These are phyloP conservation scores for Apiotrichum gracile DNA, from an alignment of 1,284 basidiomycete genomes.

Conservation along the genomic window DNA sequence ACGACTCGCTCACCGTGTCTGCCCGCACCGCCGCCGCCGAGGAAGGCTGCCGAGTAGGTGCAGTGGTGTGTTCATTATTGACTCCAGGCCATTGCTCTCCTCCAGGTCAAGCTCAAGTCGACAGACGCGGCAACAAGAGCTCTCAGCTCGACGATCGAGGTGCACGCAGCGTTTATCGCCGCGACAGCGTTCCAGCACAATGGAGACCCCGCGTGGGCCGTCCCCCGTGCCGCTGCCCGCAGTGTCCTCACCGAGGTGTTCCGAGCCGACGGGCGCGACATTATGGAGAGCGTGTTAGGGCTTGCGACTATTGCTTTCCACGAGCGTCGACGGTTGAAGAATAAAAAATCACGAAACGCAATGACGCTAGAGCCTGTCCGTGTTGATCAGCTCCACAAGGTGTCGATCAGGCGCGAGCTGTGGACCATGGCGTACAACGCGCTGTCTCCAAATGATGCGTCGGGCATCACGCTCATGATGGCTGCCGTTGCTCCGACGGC, in stretches of 20 bases:
- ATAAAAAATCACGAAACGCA: slow-evolving; percentile 8
- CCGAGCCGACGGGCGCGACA: slow-evolving; percentile 35
- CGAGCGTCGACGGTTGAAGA: slow-evolving; percentile 22
- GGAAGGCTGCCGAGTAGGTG: slow-evolving; percentile 58
- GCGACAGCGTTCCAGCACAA: slow-evolving; percentile 55
- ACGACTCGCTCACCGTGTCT: slow-evolving; percentile 57
- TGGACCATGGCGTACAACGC: slow-evolving; percentile 65
- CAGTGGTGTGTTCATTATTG: neutral
- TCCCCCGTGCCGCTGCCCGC: slow-evolving; percentile 36
- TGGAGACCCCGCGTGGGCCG: slow-evolving; percentile 5
- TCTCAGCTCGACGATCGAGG: slow-evolving; percentile 35
- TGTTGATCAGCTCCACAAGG: slow-evolving; percentile 24
- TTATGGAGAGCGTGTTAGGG: slow-evolving; percentile 31
- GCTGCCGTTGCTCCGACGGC: slow-evolving; percentile 56
- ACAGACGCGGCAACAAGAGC: slow-evolving; percentile 9
- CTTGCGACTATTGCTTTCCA: slow-evolving; percentile 25
- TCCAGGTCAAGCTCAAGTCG: slow-evolving; percentile 12
- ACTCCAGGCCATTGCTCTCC: slow-evolving; percentile 14
- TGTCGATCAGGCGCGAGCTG: slow-evolving; percentile 53
- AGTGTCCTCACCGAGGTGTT: slow-evolving; percentile 44
- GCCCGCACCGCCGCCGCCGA: slow-evolving; percentile 58
- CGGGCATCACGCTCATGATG: slow-evolving; percentile 58
- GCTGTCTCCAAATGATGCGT: slow-evolving; percentile 56
- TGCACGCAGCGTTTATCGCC: slow-evolving; percentile 52
- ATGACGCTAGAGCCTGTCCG: slow-evolving; percentile 17